phyloP scores from a whole-genome alignment of 257 asterid genomes.

The Capsicum rhomboideum region DNA sequence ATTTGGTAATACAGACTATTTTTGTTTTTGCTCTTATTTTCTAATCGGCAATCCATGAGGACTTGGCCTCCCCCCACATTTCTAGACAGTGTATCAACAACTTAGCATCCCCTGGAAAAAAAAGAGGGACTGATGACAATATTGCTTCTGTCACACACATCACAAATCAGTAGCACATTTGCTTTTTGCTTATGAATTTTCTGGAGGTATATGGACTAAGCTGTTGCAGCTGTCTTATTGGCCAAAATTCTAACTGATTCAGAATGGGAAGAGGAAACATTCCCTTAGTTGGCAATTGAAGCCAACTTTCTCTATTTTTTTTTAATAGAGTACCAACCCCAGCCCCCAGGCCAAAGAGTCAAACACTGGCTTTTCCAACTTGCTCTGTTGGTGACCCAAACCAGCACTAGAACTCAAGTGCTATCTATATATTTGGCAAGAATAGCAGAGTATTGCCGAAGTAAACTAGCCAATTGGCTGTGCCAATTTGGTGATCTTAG shows the following conservation, averaged over 20 bases:
- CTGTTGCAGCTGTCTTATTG: neutral
- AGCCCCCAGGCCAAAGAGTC: neutral
- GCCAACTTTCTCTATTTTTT: neutral
- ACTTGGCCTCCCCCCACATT: neutral
- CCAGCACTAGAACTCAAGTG: neutral
- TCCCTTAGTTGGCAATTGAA: neutral
- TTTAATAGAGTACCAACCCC: neutral
- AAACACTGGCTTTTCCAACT: neutral
- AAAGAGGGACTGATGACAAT: neutral
- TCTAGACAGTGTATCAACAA: neutral
- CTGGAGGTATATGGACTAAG: neutral
- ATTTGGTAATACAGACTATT: neutral
- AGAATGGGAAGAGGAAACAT: neutral
- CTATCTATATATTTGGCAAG: neutral
- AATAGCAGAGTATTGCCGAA: neutral
- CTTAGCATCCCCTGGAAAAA: neutral
- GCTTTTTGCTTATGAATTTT: neutral
- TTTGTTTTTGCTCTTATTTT: neutral
- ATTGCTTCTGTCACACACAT: neutral
- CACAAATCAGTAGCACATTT: neutral
- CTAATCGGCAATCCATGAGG: neutral
- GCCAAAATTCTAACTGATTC: neutral
- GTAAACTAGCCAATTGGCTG: neutral
- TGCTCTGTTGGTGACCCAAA: neutral
- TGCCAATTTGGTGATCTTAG: neutral